These are phyloP conservation scores for Macrotyloma uniflorum DNA, from an alignment of 306 rosid species.

Conservation along the genomic window DNA sequence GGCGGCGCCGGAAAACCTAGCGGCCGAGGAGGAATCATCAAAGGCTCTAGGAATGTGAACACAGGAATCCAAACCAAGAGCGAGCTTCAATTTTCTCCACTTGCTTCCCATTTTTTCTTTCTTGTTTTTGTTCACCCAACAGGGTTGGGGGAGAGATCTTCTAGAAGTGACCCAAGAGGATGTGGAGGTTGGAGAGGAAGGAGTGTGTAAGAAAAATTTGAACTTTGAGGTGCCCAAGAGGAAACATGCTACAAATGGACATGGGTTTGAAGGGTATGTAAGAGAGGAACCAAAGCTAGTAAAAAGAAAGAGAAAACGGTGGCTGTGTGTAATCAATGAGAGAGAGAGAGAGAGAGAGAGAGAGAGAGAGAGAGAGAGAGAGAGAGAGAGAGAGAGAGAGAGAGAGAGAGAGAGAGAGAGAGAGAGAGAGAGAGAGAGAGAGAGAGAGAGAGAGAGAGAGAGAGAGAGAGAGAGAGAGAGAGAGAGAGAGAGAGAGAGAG, in stretches of 20 bases:
- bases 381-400: constrained; percentile 19
- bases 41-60: constrained; percentile 63
- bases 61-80: constrained; percentile 71
- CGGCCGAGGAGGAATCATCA: constrained; percentile 50
- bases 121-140: neutral
- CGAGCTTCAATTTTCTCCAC: constrained; percentile 87
- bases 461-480: constrained; percentile 19
- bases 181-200: constrained; percentile 28
- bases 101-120: constrained; percentile 61
- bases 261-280: neutral
- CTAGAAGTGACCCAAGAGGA: constrained; percentile 34
- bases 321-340: constrained; percentile 15
- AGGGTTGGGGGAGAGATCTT: constrained; percentile 39
- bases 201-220: constrained; percentile 10
- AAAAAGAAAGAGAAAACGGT: neutral
- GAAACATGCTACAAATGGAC: constrained; percentile 28
- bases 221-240: neutral
- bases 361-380: constrained; percentile 16
- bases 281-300: neutral
- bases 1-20: constrained; percentile 45
- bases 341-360: constrained; percentile 13
- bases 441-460: constrained; percentile 16
- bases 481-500: constrained; percentile 16
- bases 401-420: constrained; percentile 16
- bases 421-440: constrained; percentile 19